Conservation (phyloP, 306 rosid species). For the Sicyos edulis region DNA sequence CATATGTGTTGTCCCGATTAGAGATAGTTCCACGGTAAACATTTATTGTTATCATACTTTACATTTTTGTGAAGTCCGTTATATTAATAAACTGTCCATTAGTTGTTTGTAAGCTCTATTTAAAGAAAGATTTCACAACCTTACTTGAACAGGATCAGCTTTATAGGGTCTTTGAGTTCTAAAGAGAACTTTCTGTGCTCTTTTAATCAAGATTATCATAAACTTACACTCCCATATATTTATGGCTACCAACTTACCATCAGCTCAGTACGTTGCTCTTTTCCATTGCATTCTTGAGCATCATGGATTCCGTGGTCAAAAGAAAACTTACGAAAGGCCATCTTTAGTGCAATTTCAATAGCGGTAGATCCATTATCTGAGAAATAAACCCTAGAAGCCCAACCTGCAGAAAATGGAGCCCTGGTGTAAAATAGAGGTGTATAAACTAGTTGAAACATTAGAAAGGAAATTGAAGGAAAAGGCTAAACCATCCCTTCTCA, state of each 20-base stretch:
- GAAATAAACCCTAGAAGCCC: conserved; percentile 86
- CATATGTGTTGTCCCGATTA: not conserved
- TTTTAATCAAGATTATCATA: not conserved
- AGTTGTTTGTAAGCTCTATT: not conserved
- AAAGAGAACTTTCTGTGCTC: not conserved
- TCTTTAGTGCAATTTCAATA: conserved; percentile 91
- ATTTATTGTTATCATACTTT: not conserved
- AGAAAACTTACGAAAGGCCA: conserved; percentile 94
- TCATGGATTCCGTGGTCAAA: conserved; percentile 56
- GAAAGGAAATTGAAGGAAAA: not conserved
- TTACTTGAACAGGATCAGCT: not conserved
- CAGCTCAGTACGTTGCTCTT: conserved; percentile 45
- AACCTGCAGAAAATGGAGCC: conserved; percentile 41
- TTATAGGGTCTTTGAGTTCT: not conserved
- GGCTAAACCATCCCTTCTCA: not conserved
- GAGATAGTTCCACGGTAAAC: not conserved
- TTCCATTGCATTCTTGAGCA: conserved; percentile 31
- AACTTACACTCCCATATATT: not conserved
- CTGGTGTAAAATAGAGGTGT: not conserved
- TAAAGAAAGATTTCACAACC: not conserved
- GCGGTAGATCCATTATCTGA: conserved; percentile 98
- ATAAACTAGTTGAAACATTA: conserved; percentile 6
- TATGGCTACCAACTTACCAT: conserved; percentile 39
- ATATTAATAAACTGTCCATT: not conserved
- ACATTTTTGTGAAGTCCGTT: not conserved